phyloP scores from a whole-genome alignment of 208 protist species.

The Sergeia podlipaevii region DNA sequence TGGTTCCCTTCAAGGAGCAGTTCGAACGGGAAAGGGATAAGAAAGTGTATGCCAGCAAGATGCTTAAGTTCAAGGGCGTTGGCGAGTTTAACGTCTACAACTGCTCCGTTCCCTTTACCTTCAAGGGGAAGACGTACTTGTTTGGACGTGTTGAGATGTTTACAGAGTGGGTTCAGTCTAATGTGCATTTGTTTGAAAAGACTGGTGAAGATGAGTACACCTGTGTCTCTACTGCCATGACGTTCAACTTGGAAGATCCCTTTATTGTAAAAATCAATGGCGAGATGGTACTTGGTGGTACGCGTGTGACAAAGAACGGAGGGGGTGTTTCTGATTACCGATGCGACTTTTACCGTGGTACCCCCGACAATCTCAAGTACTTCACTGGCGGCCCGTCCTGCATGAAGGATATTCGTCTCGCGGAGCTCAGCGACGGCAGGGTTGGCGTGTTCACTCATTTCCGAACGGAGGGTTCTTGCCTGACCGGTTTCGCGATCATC shows the following conservation, averaged over 20 bases:
- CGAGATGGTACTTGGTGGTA: conserved; percentile 22
- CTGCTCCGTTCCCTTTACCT: conserved; percentile 18
- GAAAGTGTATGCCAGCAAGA: conserved; percentile 21
- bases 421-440: conserved; percentile 11
- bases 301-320: conserved; percentile 20
- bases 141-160: conserved; percentile 17
- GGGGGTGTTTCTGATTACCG: conserved; percentile 16
- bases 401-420: conserved; percentile 22
- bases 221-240: conserved; percentile 1
- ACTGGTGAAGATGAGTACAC: conserved; percentile 12
- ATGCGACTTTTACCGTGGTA: conserved; percentile 20
- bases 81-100: conserved; percentile 24
- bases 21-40: conserved; percentile 32
- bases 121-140: conserved; percentile 21
- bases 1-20: conserved; percentile 32
- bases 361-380: conserved; percentile 17
- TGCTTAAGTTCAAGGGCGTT: conserved; percentile 35
- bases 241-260: conserved; percentile 18
- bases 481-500: conserved; percentile 18
- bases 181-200: conserved; percentile 15
- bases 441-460: conserved; percentile 22
- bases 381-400: conserved; percentile 14
- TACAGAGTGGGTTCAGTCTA: conserved; percentile 18
- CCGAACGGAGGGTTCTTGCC: conserved; percentile 21
- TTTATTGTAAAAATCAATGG: conserved; percentile 27